Percentiles rank a stretch among this genome's conserved stretches.
Evolutionary conservation across 176 grass and related monocot species (phyloP).

Genomic region (Zoysia japonica): DNA sequence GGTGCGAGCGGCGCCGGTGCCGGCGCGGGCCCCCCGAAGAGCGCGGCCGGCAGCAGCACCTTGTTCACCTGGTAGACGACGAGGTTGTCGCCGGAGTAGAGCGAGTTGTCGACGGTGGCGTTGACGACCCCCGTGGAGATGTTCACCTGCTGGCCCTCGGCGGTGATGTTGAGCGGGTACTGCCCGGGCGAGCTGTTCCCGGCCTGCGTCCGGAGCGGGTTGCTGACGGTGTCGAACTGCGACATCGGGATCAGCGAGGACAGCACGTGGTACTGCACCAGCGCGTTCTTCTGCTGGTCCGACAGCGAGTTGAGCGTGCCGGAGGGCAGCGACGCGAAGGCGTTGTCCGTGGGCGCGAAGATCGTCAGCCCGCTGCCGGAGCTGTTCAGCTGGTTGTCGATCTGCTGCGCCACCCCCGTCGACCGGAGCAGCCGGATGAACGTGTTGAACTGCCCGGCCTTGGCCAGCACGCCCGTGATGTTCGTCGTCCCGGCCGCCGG

Average conservation of each 20-base stretch:
- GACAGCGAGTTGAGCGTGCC: slow-evolving; percentile 86
- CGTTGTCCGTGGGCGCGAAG: slow-evolving; percentile 93
- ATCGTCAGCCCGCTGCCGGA: slow-evolving; percentile 75
- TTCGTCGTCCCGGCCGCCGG: slow-evolving; percentile 57
- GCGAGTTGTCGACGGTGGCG: slow-evolving; percentile 64
- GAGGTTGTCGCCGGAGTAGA: slow-evolving; percentile 61
- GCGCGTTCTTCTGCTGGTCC: slow-evolving; percentile 78
- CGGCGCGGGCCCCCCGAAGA: slow-evolving; percentile 54
- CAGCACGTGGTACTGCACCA: slow-evolving; percentile 83
- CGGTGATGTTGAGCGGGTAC: slow-evolving; percentile 78
- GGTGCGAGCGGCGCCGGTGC: slow-evolving; percentile 56
- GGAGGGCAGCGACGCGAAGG: slow-evolving; percentile 70
- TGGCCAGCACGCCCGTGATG: slow-evolving; percentile 78
- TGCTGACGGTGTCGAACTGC: slow-evolving; percentile 90
- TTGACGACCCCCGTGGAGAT: slow-evolving; percentile 80
- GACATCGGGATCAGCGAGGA: slow-evolving; percentile 48
- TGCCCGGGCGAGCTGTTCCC: slow-evolving; percentile 55
- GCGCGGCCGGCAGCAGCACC: slow-evolving; percentile 65
- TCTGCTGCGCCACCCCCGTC: slow-evolving; percentile 66
- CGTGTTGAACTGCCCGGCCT: slow-evolving; percentile 82
- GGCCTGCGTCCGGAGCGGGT: slow-evolving; percentile 86
- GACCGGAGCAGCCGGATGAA: slow-evolving; percentile 69
- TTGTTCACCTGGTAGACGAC: slow-evolving; percentile 77
- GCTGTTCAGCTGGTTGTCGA: slow-evolving; percentile 93
- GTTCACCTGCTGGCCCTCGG: slow-evolving; percentile 68